Percentiles rank a stretch among this genome's conserved stretches.
Conservation (phyloP, 306 rosid species). For the Quercus mongolica region DNA sequence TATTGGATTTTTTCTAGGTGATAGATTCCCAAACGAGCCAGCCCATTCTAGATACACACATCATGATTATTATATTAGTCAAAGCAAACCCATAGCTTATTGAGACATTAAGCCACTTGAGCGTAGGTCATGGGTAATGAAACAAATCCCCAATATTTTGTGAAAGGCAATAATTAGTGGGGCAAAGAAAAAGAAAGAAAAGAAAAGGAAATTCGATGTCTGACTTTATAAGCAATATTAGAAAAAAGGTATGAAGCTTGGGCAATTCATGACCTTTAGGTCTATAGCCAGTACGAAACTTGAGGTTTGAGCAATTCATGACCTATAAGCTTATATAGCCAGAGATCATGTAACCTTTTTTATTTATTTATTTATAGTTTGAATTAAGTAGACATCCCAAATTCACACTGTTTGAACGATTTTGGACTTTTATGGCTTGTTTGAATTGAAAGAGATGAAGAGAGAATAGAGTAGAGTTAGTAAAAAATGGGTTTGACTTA, state of each 20-base stretch:
- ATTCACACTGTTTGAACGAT: background rate
- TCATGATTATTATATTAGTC: background rate
- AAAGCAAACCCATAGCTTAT: background rate
- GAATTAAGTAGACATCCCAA: too few species aligned
- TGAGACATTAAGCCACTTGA: too few species aligned
- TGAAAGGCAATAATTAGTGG: background rate
- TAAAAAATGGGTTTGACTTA: too few species aligned
- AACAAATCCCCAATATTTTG: background rate
- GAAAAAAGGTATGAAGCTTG: too few species aligned
- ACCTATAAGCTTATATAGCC: background rate
- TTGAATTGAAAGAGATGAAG: too few species aligned
- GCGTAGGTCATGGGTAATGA: background rate
- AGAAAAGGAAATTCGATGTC: background rate
- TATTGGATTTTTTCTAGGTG: background rate
- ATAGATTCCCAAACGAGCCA: background rate
- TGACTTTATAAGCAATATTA: background rate
- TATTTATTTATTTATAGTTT: too few species aligned
- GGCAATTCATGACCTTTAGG: too few species aligned
- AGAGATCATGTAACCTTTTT: background rate
- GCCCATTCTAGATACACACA: background rate
- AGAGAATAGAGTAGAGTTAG: fast-evolving
- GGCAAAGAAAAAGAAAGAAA: background rate
- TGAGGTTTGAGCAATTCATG: too few species aligned
- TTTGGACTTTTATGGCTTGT: background rate
- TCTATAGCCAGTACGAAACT: background rate